Evolutionary conservation across 331 rosid species (phyloP).

Genomic region (Arachis monticola): DNA sequence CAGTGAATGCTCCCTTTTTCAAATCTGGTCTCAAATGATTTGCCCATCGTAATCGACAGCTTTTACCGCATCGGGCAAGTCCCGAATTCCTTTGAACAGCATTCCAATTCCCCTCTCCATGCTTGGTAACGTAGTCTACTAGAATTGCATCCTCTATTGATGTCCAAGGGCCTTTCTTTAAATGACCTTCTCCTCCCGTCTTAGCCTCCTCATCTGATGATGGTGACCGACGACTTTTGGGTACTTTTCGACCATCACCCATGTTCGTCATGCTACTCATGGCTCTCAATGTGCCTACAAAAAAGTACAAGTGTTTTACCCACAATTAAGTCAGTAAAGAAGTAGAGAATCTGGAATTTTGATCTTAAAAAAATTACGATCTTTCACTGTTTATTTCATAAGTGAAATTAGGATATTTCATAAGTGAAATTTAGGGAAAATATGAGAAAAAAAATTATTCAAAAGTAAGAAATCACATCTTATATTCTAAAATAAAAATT

Average conservation of each 20-base stretch:
- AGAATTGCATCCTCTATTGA: slow-evolving; percentile 77
- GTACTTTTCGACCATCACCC: slow-evolving; percentile 46
- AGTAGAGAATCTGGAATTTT: slow-evolving; percentile 1
- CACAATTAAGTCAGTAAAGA: neutral
- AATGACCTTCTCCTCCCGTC: slow-evolving; percentile 42
- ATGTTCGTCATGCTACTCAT: slow-evolving; percentile 53
- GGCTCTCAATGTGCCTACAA: slow-evolving; percentile 36
- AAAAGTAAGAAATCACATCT: no score
- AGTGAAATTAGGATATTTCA: no score
- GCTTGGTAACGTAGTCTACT: slow-evolving; percentile 68
- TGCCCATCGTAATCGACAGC: slow-evolving; percentile 95
- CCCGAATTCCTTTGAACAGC: slow-evolving; percentile 81
- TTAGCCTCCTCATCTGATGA: slow-evolving; percentile 47
- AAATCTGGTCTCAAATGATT: slow-evolving; percentile 88
- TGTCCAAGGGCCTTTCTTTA: slow-evolving; percentile 94
- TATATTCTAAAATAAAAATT: no score
- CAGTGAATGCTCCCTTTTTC: slow-evolving; percentile 73
- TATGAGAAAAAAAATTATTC: no score
- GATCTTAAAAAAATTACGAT: no score
- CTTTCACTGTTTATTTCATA: no score
- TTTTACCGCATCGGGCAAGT: slow-evolving; percentile 88
- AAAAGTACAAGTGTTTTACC: neutral
- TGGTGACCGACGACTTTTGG: slow-evolving; percentile 44
- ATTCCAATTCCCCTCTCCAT: slow-evolving; percentile 93
- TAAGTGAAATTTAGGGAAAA: no score